Evolutionary conservation across 2,329 filamentous ascomycete genomes (phyloP).

Genomic region (Ophiostoma himal-ulmi): DNA sequence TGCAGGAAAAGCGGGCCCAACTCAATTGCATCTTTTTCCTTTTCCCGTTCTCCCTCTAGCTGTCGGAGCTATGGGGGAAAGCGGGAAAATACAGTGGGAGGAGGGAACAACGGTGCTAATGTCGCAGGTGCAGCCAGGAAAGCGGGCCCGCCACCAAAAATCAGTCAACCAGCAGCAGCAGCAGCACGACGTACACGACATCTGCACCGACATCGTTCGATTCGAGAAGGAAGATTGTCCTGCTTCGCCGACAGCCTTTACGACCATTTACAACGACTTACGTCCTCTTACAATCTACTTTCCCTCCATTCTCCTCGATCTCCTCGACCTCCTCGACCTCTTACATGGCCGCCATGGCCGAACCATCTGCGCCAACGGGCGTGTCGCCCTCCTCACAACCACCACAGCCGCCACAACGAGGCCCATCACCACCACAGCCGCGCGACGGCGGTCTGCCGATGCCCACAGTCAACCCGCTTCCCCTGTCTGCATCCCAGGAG

Average conservation of each 20-base stretch:
- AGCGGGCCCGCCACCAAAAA: constrained; percentile 13
- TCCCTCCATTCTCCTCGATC: background rate
- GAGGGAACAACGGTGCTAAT: background rate
- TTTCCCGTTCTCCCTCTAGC: background rate
- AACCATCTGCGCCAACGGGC: constrained; percentile 27
- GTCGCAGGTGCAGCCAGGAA: background rate
- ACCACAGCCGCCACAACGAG: constrained; percentile 13
- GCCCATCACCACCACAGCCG: background rate
- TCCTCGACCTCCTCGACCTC: background rate
- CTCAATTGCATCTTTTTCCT: background rate
- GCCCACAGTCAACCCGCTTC: constrained; percentile 70
- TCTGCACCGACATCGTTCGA: constrained; percentile 11
- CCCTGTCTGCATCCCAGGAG: constrained; percentile 76
- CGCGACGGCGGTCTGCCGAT: constrained; percentile 34
- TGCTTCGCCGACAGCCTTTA: background rate
- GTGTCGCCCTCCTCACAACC: constrained; percentile 26
- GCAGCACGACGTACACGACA: constrained; percentile 4
- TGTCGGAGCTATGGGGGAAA: constrained; percentile 6
- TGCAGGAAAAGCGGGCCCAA: constrained; percentile 3
- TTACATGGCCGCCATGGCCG: constrained; percentile 12
- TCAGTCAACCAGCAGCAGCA: background rate
- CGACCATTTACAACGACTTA: background rate
- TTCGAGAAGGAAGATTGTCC: background rate
- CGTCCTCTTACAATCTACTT: background rate
- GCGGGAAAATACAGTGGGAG: constrained; percentile 6